Percentiles rank a stretch among this genome's conserved stretches.
Conservation (phyloP, 164 flowering plant species). For the Buxus sempervirens region DNA sequence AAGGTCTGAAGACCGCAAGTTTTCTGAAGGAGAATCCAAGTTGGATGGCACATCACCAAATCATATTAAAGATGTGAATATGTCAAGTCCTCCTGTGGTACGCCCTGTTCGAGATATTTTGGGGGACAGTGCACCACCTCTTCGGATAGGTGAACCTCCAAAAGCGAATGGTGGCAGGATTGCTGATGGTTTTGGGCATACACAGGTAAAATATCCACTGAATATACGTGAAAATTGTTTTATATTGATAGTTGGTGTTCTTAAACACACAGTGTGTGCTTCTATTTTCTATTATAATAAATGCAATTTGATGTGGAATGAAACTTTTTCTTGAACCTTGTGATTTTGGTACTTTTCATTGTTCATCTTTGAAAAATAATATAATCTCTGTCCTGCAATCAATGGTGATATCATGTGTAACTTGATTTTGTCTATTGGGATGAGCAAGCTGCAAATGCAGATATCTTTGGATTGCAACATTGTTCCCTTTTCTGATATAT, state of each 20-base stretch:
- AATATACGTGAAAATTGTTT: background rate
- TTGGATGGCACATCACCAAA: slow-evolving; percentile 70
- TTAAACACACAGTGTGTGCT: background rate
- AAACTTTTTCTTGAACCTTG: background rate
- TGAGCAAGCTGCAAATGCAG: too few species aligned
- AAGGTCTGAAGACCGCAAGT: slow-evolving; percentile 51
- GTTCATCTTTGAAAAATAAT: too few species aligned
- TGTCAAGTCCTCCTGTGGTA: slow-evolving; percentile 70
- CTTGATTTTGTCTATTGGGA: too few species aligned
- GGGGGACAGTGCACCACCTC: slow-evolving; percentile 80
- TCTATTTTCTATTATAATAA: too few species aligned
- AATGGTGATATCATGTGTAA: too few species aligned
- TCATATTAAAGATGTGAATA: slow-evolving; percentile 41
- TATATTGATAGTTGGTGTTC: background rate
- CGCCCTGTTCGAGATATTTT: slow-evolving; percentile 90
- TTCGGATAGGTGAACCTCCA: slow-evolving; percentile 81
- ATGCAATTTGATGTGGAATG: too few species aligned
- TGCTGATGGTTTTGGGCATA: slow-evolving; percentile 39
- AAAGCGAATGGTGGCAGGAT: slow-evolving; percentile 53
- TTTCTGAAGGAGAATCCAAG: slow-evolving; percentile 58
- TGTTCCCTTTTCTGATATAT: too few species aligned
- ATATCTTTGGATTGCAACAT: too few species aligned
- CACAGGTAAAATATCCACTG: slow-evolving; percentile 47
- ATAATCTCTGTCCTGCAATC: too few species aligned
- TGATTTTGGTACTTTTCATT: background rate